Conservation (phyloP, 1,284 basidiomycete genomes). For the Puccinia novopanici region DNA sequence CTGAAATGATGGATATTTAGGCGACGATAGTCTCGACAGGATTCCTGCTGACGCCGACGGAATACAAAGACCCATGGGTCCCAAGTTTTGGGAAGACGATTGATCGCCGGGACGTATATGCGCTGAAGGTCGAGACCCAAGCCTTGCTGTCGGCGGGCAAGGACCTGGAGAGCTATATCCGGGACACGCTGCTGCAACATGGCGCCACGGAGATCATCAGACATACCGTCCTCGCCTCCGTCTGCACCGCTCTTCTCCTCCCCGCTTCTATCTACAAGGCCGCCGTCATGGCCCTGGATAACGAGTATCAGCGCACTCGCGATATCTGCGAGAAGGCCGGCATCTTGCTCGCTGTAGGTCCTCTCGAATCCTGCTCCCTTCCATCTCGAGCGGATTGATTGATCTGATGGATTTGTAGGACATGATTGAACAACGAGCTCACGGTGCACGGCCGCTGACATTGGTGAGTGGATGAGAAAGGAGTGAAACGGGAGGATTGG, state of each 20-base stretch:
- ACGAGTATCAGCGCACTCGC: conserved; percentile 44
- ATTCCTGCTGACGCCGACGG: conserved; percentile 34
- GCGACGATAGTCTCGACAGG: conserved; percentile 47
- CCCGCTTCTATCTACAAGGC: conserved; percentile 48
- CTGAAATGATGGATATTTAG: conserved; percentile 10
- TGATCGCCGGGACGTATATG: conserved; percentile 42
- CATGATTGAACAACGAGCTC: conserved; percentile 47
- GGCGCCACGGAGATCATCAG: conserved; percentile 41
- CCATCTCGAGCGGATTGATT: background rate
- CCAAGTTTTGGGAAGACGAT: conserved; percentile 29
- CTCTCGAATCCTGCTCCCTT: background rate
- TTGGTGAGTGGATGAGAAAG: conserved; percentile 17
- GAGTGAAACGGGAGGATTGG: background rate
- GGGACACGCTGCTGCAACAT: conserved; percentile 37
- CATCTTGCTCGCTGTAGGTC: conserved; percentile 39
- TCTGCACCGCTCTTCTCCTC: conserved; percentile 33
- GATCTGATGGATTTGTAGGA: conserved; percentile 18
- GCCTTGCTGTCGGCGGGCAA: conserved; percentile 35
- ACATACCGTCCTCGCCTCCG: conserved; percentile 40
- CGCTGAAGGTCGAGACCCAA: conserved; percentile 41
- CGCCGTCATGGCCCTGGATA: conserved; percentile 40
- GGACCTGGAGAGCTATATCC: conserved; percentile 35
- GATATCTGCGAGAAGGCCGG: conserved; percentile 49
- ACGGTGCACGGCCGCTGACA: conserved; percentile 43
- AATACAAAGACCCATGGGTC: conserved; percentile 49